Percentiles rank a stretch among this genome's conserved stretches.
Conservation (phyloP, 768 basidiomycete genomes). For the Boletellus sp. region DNA sequence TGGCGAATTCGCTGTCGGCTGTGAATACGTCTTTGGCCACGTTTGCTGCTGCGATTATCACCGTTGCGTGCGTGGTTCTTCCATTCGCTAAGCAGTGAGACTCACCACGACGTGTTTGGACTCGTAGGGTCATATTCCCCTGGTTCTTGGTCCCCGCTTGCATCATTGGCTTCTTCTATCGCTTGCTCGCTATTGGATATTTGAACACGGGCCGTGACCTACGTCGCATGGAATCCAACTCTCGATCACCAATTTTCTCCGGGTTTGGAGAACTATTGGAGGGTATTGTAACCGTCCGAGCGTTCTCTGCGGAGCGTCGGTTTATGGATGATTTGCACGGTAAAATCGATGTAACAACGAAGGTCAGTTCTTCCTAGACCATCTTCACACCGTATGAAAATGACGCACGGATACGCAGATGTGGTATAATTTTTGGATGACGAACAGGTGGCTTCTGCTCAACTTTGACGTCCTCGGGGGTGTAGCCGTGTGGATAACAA, state of each 20-base stretch:
- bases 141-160: constrained; percentile 75
- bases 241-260: constrained; percentile 79
- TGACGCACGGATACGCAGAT: constrained; percentile 37
- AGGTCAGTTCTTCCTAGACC: constrained; percentile 39
- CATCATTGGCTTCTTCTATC: constrained; percentile 72
- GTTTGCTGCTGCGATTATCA: constrained; percentile 73
- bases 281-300: constrained; percentile 89
- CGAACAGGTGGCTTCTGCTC: constrained; percentile 79
- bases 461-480: constrained; percentile 81
- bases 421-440: constrained; percentile 91
- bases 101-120: background rate
- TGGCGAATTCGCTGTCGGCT: constrained; percentile 64
- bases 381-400: background rate
- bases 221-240: constrained; percentile 87
- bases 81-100: constrained; percentile 5
- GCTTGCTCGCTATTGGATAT: constrained; percentile 65
- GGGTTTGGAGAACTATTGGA: constrained; percentile 81
- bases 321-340: constrained; percentile 74
- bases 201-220: constrained; percentile 80
- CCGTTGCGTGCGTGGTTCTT: constrained; percentile 51
- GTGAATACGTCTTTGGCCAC: constrained; percentile 77
- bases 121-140: constrained; percentile 65
- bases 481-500: constrained; percentile 68
- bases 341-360: constrained; percentile 76
- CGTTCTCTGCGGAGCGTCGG: constrained; percentile 76